Percentiles rank a stretch among this genome's conserved stretches.
These are phyloP conservation scores for Amesomyces nigricolor DNA, from an alignment of 2,329 filamentous ascomycete species.

Conservation along the genomic window DNA sequence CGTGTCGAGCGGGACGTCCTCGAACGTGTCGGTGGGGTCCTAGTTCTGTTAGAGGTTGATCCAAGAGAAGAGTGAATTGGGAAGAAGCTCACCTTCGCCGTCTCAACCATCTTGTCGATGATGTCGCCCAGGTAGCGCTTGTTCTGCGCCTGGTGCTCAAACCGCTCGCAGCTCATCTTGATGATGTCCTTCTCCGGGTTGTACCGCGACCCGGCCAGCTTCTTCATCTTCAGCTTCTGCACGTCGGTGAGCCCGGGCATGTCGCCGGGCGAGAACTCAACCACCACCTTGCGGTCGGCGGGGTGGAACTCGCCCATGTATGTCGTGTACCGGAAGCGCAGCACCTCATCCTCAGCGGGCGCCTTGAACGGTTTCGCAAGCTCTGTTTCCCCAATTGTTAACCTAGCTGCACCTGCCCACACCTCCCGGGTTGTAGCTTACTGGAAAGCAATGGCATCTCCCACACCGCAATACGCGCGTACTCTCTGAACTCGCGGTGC, in stretches of 20 bases:
- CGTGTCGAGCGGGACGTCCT: constrained; percentile 83
- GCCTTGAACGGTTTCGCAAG: constrained; percentile 74
- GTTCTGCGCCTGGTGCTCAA: constrained; percentile 86
- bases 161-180: constrained; percentile 87
- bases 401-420: neutral
- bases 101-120: constrained; percentile 64
- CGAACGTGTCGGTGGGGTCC: constrained; percentile 74
- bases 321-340: constrained; percentile 93
- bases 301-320: constrained; percentile 95
- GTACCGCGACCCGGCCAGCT: constrained; percentile 79
- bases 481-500: constrained; percentile 82
- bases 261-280: constrained; percentile 77
- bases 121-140: constrained; percentile 87
- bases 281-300: constrained; percentile 85
- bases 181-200: constrained; percentile 77
- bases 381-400: constrained; percentile 46
- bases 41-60: constrained; percentile 29
- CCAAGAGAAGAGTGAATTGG: neutral
- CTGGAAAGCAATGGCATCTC: constrained; percentile 88
- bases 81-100: constrained; percentile 55
- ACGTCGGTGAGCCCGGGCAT: constrained; percentile 56
- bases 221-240: constrained; percentile 76
- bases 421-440: constrained; percentile 41
- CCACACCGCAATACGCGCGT: constrained; percentile 83
- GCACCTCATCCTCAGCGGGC: constrained; percentile 60